Evolutionary conservation across 1,284 basidiomycete species (phyloP).

Genomic region (Ustilago nuda): DNA sequence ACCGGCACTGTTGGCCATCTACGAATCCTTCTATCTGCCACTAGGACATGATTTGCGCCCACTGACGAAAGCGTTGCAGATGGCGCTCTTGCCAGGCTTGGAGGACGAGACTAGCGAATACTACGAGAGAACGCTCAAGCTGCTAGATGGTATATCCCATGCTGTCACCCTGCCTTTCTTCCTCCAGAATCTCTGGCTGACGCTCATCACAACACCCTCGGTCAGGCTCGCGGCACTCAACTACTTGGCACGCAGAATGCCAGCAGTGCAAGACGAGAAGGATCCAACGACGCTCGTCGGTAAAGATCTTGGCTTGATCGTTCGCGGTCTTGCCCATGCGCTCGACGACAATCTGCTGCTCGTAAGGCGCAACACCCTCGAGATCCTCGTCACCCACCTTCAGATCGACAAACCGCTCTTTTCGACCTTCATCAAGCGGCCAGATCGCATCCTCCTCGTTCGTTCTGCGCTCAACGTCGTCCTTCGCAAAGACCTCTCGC

Average conservation of each 20-base stretch:
- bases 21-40: constrained; percentile 77
- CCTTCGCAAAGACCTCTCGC: constrained; percentile 87
- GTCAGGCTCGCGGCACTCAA: constrained; percentile 88
- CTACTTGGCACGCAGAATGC: constrained; percentile 83
- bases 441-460: constrained; percentile 58
- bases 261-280: constrained; percentile 65
- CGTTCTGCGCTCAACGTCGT: constrained; percentile 61
- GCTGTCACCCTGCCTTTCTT: constrained; percentile 81
- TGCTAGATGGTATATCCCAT: constrained; percentile 84
- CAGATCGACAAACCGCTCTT: constrained; percentile 53
- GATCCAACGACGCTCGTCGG: constrained; percentile 70
- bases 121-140: constrained; percentile 88
- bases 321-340: constrained; percentile 87
- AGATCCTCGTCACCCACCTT: constrained; percentile 60
- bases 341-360: constrained; percentile 82
- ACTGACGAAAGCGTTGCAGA: constrained; percentile 90
- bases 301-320: constrained; percentile 88
- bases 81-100: constrained; percentile 81
- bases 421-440: constrained; percentile 20
- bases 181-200: constrained; percentile 92
- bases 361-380: constrained; percentile 69
- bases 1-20: constrained; percentile 57
- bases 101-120: constrained; percentile 72
- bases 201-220: constrained; percentile 88
- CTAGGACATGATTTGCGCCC: constrained; percentile 84